Percentiles rank a stretch among this genome's conserved stretches.
phyloP scores from a whole-genome alignment of 2,329 filamentous ascomycete species.

The Sclerotinia nivalis region DNA sequence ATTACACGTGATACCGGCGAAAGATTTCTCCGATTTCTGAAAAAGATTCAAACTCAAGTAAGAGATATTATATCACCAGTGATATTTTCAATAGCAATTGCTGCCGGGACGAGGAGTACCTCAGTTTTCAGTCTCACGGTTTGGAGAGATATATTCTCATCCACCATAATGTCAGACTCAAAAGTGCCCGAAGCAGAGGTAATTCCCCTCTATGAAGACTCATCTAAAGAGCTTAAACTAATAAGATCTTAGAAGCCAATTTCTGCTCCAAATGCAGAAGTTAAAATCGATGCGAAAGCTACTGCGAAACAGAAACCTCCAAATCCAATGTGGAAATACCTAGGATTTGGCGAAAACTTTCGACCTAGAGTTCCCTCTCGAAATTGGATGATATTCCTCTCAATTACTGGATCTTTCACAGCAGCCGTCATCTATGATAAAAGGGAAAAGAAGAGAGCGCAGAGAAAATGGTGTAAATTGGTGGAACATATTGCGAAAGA shows the following conservation, averaged over 20 bases:
- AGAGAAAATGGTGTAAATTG: slow-evolving; percentile 80
- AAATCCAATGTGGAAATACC: slow-evolving; percentile 75
- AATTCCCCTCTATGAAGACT: not conserved
- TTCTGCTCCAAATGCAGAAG: slow-evolving; percentile 40
- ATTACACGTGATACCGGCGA: slow-evolving; percentile 4
- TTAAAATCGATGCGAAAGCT: slow-evolving; percentile 41
- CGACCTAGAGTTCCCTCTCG: slow-evolving; percentile 85
- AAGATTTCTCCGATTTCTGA: slow-evolving; percentile 16
- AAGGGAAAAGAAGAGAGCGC: slow-evolving; percentile 80
- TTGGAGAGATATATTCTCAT: not conserved
- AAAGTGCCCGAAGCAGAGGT: slow-evolving; percentile 31
- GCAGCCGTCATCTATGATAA: slow-evolving; percentile 88
- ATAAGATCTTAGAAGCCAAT: slow-evolving; percentile 36
- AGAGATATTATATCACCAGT: slow-evolving; percentile 4
- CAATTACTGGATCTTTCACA: slow-evolving; percentile 74
- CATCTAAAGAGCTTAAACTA: slow-evolving; percentile 13
- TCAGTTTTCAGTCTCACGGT: not conserved
- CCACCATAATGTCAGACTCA: slow-evolving; percentile 19
- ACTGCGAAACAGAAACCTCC: slow-evolving; percentile 51
- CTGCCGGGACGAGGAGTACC: not conserved
- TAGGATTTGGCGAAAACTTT: slow-evolving; percentile 77
- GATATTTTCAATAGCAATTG: slow-evolving; percentile 13
- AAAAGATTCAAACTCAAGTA: slow-evolving; percentile 17
- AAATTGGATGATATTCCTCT: slow-evolving; percentile 96
- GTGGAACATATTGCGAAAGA: slow-evolving; percentile 84